Evolutionary conservation across 1,284 basidiomycete species (phyloP).

Genomic region (Ceratobasidium sp.): DNA sequence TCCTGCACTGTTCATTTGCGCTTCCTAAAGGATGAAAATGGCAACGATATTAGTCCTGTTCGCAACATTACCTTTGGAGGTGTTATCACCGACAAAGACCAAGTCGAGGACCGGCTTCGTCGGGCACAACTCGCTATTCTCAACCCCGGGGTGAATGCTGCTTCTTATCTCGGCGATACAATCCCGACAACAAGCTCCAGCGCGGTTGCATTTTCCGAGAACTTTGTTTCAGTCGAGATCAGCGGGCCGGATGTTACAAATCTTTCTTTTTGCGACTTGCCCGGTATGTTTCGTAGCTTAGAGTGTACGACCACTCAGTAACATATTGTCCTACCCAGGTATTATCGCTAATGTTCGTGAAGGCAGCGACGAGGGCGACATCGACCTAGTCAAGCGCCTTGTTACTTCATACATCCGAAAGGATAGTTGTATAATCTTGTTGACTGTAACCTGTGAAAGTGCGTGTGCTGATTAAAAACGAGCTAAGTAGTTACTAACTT

Average conservation of each 20-base stretch:
- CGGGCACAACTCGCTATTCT: constrained; percentile 55
- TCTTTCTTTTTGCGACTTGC: constrained; percentile 54
- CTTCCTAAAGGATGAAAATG: constrained; percentile 49
- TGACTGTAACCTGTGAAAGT: constrained; percentile 52
- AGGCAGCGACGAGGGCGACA: constrained; percentile 48
- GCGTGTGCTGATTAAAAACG: neutral
- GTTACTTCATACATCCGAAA: constrained; percentile 52
- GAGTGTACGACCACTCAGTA: neutral
- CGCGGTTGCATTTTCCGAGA: constrained; percentile 51
- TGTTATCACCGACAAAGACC: constrained; percentile 46
- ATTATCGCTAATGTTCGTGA: constrained; percentile 52
- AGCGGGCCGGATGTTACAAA: constrained; percentile 52
- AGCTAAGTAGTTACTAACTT: neutral
- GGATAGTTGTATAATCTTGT: constrained; percentile 52
- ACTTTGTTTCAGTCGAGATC: constrained; percentile 54
- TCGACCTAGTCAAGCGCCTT: constrained; percentile 51
- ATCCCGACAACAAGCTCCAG: neutral
- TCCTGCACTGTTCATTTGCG: constrained; percentile 51
- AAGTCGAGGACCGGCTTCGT: constrained; percentile 50
- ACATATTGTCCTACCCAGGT: constrained; percentile 43
- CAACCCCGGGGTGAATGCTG: constrained; percentile 49
- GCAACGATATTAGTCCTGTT: constrained; percentile 40
- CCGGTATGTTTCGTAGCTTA: constrained; percentile 46
- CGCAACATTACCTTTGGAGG: constrained; percentile 51
- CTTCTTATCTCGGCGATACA: constrained; percentile 42